These are phyloP conservation scores for Singerocomus inundabilis DNA, from an alignment of 1,284 basidiomycete genomes.

Conservation along the genomic window DNA sequence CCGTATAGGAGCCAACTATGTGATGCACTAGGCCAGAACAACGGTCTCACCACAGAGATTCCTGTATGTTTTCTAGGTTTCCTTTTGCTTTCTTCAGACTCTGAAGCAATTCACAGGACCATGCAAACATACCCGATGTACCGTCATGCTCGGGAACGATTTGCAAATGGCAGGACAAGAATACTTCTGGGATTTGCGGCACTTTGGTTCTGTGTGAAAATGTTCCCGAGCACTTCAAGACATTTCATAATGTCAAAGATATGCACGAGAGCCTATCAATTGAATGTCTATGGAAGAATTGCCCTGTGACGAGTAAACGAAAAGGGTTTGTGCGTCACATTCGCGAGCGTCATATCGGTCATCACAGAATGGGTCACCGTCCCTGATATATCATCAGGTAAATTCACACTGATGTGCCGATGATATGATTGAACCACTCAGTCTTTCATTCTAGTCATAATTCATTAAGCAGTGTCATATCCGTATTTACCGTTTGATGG, in stretches of 20 bases:
- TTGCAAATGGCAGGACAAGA: slow-evolving; percentile 4
- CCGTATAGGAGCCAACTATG: too few relatives aligned
- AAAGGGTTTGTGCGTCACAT: slow-evolving; percentile 14
- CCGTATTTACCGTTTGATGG: too few relatives aligned
- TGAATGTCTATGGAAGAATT: too few relatives aligned
- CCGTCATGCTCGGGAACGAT: neutral
- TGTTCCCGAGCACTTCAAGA: neutral
- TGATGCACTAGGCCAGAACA: too few relatives aligned
- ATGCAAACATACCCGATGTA: too few relatives aligned
- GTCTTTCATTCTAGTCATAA: too few relatives aligned
- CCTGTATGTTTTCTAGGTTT: neutral
- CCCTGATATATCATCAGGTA: too few relatives aligned
- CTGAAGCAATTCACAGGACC: slow-evolving; percentile 1
- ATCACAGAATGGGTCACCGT: neutral
- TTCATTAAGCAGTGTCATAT: too few relatives aligned
- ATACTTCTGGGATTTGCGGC: neutral
- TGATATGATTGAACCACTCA: too few relatives aligned
- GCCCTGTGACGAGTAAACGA: neutral
- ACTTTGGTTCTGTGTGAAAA: neutral
- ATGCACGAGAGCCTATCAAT: too few relatives aligned
- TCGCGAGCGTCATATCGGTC: slow-evolving; percentile 3
- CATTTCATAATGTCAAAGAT: neutral
- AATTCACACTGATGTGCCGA: too few relatives aligned
- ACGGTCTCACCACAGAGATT: too few relatives aligned
- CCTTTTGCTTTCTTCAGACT: neutral